A percentile compares a stretch with the other conserved stretches of the same genome.
These are phyloP conservation scores for Neurospora pannonica DNA, from an alignment of 495 filamentous ascomycete species.

Conservation along the genomic window DNA sequence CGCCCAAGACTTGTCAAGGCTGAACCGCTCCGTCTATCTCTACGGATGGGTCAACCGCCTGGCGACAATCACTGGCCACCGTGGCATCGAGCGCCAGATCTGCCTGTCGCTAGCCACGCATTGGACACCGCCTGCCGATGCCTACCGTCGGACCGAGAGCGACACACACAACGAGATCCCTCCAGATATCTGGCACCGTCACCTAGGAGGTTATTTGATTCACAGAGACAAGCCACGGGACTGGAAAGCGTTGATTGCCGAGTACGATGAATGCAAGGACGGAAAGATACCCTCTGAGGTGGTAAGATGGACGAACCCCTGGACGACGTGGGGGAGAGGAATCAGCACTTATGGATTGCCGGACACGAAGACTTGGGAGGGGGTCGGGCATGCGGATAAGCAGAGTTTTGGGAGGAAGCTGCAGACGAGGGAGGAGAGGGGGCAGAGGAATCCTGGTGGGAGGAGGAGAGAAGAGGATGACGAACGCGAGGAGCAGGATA, in stretches of 20 bases:
- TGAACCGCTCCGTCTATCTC: constrained; percentile 24
- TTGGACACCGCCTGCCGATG: constrained; percentile 4
- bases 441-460: neutral
- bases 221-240: constrained; percentile 25
- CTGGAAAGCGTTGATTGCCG: constrained; percentile 16
- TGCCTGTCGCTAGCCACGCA: constrained; percentile 17
- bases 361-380: constrained; percentile 26
- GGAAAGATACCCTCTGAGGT: constrained; percentile 17
- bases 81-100: constrained; percentile 23
- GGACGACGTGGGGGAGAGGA: constrained; percentile 25
- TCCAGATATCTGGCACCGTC: constrained; percentile 22
- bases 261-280: neutral
- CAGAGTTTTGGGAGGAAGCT: constrained; percentile 15
- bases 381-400: constrained; percentile 23
- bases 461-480: neutral
- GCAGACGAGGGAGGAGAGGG: constrained; percentile 7
- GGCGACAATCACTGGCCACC: constrained; percentile 22
- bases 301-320: constrained; percentile 20
- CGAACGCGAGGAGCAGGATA: neutral
- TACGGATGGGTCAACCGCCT: constrained; percentile 20
- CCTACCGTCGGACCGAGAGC: neutral
- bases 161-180: constrained; percentile 6
- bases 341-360: constrained; percentile 25
- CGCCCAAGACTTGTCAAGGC: constrained; percentile 15
- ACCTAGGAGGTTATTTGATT: constrained; percentile 22